Base-by-base conservation (phyloP, 2,329 filamentous ascomycete genomes). In the Phaeosphaeria sp. region DNA sequence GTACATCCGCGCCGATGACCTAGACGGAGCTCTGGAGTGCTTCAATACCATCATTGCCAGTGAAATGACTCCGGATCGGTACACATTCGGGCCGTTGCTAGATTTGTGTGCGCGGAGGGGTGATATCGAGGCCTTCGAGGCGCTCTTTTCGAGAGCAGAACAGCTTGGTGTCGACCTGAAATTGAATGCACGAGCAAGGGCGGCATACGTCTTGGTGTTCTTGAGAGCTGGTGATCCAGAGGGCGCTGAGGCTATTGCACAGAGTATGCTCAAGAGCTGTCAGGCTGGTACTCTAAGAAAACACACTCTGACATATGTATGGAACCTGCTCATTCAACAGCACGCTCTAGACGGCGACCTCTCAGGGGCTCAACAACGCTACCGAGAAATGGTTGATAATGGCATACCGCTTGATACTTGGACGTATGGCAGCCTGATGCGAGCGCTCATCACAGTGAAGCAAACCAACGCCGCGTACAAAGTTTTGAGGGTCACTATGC, bases 241-340 rank as follows among this genome's bases (percentile, higher is more conserved):
- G 21, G 67, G 70, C 44, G 81, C 81, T 6, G 71, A 80, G 53
- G 64, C 65, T 11, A 81, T 86, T 65, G 89, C 89, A 3, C 83
- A 88, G 72, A 78, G 78, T 40, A 79, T 91, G 49, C 86, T 88
- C 30, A 72, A 84, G 49, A 83, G 64, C 45, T 69, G 70, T 58
- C 60, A 61, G 52, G 52, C 61, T 25, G 74, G 72, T 20, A 63
- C 57, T 3, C 73, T 87, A 0, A 72, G 81, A 18, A 83, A 86
- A 1, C 42, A 69, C 25, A 79, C 83, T 1, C 79, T 84, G 21
- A 88, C 88, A 2, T 80, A 83, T 30, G 86, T 92, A 70, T 97
- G 91, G 91, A 97, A 97, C 71, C 83, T 87, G 52, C 78, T 97
- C 30, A 80, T 97, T 4, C 82, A 84, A 55, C 86, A 89, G 59